phyloP scores from a whole-genome alignment of 2,329 filamentous ascomycete genomes.

The Grosmannia huntii region DNA sequence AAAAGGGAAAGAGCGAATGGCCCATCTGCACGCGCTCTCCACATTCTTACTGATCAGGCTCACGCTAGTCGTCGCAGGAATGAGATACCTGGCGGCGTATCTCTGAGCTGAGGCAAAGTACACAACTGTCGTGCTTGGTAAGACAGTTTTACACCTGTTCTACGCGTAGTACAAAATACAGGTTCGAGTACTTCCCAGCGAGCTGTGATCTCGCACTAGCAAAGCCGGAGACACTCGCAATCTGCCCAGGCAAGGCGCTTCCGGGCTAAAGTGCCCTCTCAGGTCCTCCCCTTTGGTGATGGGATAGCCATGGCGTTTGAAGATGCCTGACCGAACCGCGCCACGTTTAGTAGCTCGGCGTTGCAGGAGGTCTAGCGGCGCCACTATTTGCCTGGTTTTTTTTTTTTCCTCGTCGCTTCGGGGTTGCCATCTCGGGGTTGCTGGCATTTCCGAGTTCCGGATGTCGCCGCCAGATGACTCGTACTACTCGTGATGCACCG shows the following conservation, averaged over 20 bases:
- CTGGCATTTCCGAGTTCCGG: background rate
- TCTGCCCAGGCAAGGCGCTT: background rate
- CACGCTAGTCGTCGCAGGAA: background rate
- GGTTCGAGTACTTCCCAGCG: background rate
- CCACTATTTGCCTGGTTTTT: background rate
- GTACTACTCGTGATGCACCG: background rate
- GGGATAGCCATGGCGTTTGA: background rate
- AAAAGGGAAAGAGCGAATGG: background rate
- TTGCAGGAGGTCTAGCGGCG: background rate
- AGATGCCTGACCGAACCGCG: slow-evolving; percentile 1
- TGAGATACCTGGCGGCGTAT: too few species aligned
- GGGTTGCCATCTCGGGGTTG: background rate
- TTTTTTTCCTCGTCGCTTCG: background rate
- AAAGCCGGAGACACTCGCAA: background rate
- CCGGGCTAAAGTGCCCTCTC: background rate
- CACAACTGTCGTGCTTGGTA: background rate
- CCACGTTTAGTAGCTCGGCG: background rate
- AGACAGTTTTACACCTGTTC: background rate
- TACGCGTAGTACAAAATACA: background rate
- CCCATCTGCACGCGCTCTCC: background rate
- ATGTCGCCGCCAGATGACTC: background rate
- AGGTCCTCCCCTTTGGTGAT: background rate
- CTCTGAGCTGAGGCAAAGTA: background rate
- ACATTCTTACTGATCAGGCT: background rate
- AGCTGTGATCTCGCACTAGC: background rate